phyloP scores from a whole-genome alignment of 2,329 filamentous ascomycete genomes.

The Calonectria fujianensis region DNA sequence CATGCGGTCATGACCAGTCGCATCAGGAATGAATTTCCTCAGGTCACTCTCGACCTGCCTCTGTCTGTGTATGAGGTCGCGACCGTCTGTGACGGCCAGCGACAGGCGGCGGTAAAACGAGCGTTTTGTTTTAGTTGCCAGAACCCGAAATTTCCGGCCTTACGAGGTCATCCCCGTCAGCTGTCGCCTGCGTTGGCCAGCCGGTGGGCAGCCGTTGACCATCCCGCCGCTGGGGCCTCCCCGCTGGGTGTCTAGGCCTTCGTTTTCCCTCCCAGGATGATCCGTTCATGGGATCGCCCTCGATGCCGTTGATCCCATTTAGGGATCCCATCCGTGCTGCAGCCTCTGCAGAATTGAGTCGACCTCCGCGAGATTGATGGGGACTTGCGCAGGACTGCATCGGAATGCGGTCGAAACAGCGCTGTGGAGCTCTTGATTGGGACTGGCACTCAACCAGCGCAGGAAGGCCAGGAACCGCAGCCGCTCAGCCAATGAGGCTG shows the following conservation, averaged over 20 bases:
- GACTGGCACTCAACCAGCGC: conserved; percentile 38
- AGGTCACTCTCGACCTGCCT: neutral
- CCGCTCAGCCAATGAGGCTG: conserved; percentile 35
- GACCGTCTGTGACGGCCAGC: conserved; percentile 7
- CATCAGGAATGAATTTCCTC: conserved; percentile 26
- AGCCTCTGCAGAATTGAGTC: conserved; percentile 13
- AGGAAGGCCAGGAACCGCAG: conserved; percentile 10
- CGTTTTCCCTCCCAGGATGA: neutral
- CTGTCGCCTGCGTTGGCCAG: conserved; percentile 3
- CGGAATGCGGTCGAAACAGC: conserved; percentile 40
- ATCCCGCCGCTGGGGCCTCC: conserved; percentile 19
- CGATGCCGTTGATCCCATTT: conserved; percentile 45
- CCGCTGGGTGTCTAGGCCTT: conserved; percentile 4
- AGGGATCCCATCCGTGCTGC: conserved; percentile 34
- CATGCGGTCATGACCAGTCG: conserved; percentile 23
- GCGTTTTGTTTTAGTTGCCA: conserved; percentile 28
- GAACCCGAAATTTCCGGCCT: conserved; percentile 2
- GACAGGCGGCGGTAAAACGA: conserved; percentile 7
- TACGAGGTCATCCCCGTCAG: conserved; percentile 23
- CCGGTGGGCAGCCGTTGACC: neutral
- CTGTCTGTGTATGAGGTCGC: conserved; percentile 3
- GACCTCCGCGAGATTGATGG: conserved; percentile 35
- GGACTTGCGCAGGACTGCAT: conserved; percentile 35
- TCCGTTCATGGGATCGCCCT: conserved; percentile 19
- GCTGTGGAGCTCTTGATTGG: conserved; percentile 24